These are phyloP conservation scores for Holtermannia corniformis DNA, from an alignment of 768 basidiomycete genomes.

Conservation along the genomic window DNA sequence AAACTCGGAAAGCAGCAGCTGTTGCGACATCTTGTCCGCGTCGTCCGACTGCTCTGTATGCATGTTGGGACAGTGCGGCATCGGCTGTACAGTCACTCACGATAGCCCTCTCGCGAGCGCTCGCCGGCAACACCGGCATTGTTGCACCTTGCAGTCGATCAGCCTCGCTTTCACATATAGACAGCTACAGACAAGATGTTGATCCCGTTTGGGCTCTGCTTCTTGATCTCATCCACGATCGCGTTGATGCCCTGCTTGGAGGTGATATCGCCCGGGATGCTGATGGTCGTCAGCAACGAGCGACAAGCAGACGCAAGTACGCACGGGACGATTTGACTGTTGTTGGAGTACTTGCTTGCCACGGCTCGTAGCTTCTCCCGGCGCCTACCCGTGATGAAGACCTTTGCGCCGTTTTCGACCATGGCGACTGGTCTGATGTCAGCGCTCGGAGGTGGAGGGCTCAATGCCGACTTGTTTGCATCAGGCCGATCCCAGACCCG, in stretches of 20 bases:
- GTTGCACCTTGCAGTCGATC: conserved; percentile 15
- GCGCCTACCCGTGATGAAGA: conserved; percentile 24
- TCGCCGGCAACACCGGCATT: conserved; percentile 37
- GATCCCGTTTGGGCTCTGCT: conserved; percentile 20
- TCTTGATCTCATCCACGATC: conserved; percentile 16
- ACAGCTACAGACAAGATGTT: conserved; percentile 22
- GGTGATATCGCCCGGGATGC: neutral
- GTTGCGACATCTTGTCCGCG: conserved; percentile 12
- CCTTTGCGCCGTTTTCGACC: conserved; percentile 27
- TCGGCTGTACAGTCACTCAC: neutral
- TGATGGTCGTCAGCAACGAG: neutral
- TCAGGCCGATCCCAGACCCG: conserved; percentile 27
- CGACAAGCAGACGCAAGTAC: neutral
- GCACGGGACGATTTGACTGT: conserved; percentile 27
- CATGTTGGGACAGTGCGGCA: no score
- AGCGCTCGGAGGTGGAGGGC: neutral
- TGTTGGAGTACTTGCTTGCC: conserved; percentile 23
- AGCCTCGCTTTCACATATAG: neutral
- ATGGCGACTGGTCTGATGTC: conserved; percentile 10
- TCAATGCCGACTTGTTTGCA: conserved; percentile 12
- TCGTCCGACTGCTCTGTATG: conserved; percentile 18
- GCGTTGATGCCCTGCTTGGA: conserved; percentile 19
- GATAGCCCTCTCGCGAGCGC: conserved; percentile 24
- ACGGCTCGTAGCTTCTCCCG: conserved; percentile 25
- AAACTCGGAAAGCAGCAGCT: conserved; percentile 19